Conservation (phyloP, 1,139 yeast genomes). For the Saccharomyces hybrid region DNA sequence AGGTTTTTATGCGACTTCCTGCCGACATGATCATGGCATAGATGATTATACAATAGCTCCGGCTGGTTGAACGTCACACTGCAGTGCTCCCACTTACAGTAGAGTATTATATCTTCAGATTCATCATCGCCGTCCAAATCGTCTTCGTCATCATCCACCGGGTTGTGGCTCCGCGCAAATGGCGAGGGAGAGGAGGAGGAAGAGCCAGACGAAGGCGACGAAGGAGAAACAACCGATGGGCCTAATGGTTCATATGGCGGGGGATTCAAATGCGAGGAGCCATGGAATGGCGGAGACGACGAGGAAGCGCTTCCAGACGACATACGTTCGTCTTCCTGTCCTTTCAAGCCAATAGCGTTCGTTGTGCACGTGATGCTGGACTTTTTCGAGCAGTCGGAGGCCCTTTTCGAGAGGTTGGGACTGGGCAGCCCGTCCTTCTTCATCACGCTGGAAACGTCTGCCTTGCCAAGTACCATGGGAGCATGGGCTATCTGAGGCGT, state of each 20-base stretch:
- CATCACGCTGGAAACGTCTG: background rate
- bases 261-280: background rate
- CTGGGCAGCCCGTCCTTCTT: background rate
- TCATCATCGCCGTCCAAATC: background rate
- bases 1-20: slow-evolving; percentile 77
- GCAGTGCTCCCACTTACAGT: slow-evolving; percentile 73
- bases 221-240: background rate
- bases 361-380: background rate
- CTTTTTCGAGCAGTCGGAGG: background rate
- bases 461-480: background rate
- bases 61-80: slow-evolving; percentile 50
- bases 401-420: background rate
- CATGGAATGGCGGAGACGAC: background rate
- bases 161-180: background rate
- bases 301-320: background rate
- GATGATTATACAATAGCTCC: slow-evolving; percentile 69
- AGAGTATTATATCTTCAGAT: slow-evolving; percentile 26
- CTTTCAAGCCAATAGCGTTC: background rate
- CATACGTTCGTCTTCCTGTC: background rate
- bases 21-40: slow-evolving; percentile 89
- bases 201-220: background rate
- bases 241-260: background rate
- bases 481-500: background rate
- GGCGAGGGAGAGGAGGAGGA: background rate
- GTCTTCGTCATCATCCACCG: background rate